These are phyloP conservation scores for Stachybotrys elegans DNA, from an alignment of 2,329 filamentous ascomycete genomes.

Conservation along the genomic window DNA sequence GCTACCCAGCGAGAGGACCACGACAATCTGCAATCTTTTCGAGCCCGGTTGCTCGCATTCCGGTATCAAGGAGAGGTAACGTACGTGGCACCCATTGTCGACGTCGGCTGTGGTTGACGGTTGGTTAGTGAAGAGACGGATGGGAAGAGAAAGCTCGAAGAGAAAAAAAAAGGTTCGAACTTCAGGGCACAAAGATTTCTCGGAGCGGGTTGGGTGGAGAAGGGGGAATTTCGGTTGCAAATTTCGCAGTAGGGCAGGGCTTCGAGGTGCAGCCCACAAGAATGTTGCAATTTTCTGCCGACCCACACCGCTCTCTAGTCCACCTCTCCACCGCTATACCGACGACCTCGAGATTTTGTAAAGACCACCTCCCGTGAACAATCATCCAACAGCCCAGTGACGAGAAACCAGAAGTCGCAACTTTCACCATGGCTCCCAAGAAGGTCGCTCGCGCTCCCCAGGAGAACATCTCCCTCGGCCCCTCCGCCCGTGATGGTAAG, in stretches of 20 bases:
- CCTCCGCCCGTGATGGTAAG: conserved; percentile 92
- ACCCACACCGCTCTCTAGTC: conserved; percentile 27
- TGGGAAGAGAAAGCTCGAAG: too few relatives aligned
- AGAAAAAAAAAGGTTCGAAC: too few relatives aligned
- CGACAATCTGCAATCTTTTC: conserved; percentile 64
- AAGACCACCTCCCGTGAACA: conserved; percentile 15
- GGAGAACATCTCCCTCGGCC: conserved; percentile 75
- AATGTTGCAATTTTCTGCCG: conserved; percentile 27
- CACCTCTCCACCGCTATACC: conserved; percentile 19
- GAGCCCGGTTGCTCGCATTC: conserved; percentile 39
- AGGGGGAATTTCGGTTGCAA: background rate
- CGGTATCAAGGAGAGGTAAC: conserved; percentile 34
- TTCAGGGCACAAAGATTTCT: conserved; percentile 2
- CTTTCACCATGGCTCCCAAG: conserved; percentile 61
- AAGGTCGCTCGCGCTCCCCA: conserved; percentile 27
- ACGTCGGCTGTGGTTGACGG: conserved; percentile 30
- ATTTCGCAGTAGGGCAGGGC: conserved; percentile 26
- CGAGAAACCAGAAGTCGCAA: conserved; percentile 28
- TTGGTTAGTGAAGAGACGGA: conserved; percentile 37
- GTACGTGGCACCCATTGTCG: conserved; percentile 51
- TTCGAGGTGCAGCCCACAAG: conserved; percentile 17
- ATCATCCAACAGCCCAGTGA: conserved; percentile 29
- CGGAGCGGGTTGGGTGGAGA: conserved; percentile 5
- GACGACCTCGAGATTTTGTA: conserved; percentile 15
- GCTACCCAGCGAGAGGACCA: conserved; percentile 75